These are phyloP conservation scores for Pachysandra terminalis DNA, from an alignment of 164 flowering plant species.

Conservation along the genomic window DNA sequence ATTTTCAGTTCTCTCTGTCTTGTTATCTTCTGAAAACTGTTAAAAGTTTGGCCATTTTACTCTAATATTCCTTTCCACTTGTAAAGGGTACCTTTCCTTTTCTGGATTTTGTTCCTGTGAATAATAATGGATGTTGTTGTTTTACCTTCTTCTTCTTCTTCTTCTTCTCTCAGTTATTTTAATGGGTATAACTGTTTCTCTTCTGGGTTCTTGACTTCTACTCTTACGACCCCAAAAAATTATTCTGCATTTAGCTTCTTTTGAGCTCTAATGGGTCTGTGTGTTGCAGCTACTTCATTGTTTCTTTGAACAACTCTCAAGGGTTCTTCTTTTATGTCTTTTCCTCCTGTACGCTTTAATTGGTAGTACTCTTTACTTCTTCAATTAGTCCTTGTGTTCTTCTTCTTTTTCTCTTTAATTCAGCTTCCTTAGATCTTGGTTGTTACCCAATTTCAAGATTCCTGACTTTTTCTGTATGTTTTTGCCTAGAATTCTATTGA, in stretches of 20 bases:
- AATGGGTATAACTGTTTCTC: not conserved
- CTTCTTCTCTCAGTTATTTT: not conserved
- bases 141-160: not conserved
- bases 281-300: not conserved
- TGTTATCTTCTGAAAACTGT: conserved; percentile 10
- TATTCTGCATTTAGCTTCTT: too few species aligned
- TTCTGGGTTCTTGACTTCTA: not conserved
- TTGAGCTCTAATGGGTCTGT: not conserved
- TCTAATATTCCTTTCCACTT: not conserved
- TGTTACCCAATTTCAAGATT: not conserved
- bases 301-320: too few species aligned
- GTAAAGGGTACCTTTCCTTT: not conserved
- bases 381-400: not conserved
- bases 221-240: too few species aligned
- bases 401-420: not conserved
- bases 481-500: not conserved
- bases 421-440: not conserved
- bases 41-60: not conserved
- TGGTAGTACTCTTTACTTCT: not conserved
- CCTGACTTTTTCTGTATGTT: not conserved
- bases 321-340: not conserved
- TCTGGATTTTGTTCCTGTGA: conserved; percentile 1
- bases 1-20: not conserved
- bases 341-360: not conserved
- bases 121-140: conserved; percentile 6